Evolutionary conservation across 1,284 basidiomycete genomes (phyloP), one percentile per base, ranked within the genome.

Genomic region (Gomphus sp.): DNA sequence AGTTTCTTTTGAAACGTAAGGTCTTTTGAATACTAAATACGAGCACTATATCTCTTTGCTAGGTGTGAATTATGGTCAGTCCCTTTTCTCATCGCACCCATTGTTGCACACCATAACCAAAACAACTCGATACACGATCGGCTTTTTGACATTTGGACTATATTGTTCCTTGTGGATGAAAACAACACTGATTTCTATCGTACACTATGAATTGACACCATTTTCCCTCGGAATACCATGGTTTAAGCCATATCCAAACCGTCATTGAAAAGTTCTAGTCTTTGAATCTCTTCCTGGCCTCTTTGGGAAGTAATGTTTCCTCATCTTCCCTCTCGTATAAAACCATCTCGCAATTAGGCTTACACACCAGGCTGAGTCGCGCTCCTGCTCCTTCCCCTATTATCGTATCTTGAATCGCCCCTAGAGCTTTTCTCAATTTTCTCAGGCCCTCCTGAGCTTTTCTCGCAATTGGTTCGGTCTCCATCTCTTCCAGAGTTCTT

Each of bases 301-400:
- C 70, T 12, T 76, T 72, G 0, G 78, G 74, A 47, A 80, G 69
- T 59, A 69, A 74, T 54, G 72, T 73, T 2, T 69, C 70, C 36
- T 69, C 62, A 50, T 68, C 70, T 43, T 55, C 70, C 51, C 78
- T 71, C 62, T 78, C 66, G 58, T 74, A 80, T 3, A 80, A 70
- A 58, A 70, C 63, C 63, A 82, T 59, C 8, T 66, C 65, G 0
- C 4, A 28, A 10, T 34, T 43, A 12, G 78, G 76, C 36, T 67
- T 63, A 60, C 75, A 80, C 14, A 82, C 74, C 25, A 82, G 65
- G 63, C 73, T 79, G 28, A 82, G 66, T 25, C 76, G 66, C 2
- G 73, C 76, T 0, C 66, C 65, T 62, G 72, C 66, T 2, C 79
- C 80, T 62, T 76, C 69, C 57, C 74, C 67, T 31, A 76, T 59